A percentile compares a stretch with the other conserved stretches of the same genome.
These are phyloP conservation scores for Volvox reticuliferus DNA, from an alignment of 139 green algal genomes.

Conservation along the genomic window DNA sequence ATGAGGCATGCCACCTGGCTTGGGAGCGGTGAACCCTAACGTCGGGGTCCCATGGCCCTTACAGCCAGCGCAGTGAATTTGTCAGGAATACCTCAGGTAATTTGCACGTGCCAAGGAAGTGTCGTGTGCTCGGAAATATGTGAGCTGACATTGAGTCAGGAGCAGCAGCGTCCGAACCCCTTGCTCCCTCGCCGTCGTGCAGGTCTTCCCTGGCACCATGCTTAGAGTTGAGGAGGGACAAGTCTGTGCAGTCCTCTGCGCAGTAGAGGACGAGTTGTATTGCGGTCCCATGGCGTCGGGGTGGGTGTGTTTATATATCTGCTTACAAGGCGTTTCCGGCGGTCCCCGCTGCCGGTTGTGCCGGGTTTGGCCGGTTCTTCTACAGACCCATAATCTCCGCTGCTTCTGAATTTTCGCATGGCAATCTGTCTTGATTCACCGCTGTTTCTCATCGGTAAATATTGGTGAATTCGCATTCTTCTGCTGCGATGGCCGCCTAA, in stretches of 20 bases:
- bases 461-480: too few species aligned
- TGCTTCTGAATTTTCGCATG: too few species aligned
- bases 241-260: background rate
- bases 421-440: too few species aligned
- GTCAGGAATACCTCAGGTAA: background rate
- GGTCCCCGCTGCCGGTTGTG: too few species aligned
- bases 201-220: constrained; percentile 26
- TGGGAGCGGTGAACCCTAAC: background rate
- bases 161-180: background rate
- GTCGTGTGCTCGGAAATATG: background rate
- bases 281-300: background rate
- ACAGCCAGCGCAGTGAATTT: background rate
- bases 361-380: too few species aligned
- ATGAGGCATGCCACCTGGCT: background rate
- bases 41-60: background rate
- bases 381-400: too few species aligned
- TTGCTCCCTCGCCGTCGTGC: background rate
- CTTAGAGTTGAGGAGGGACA: background rate
- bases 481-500: too few species aligned
- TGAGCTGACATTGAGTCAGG: background rate
- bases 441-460: too few species aligned
- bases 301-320: background rate
- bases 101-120: background rate
- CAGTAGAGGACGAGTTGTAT: background rate
- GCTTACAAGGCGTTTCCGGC: too few species aligned